phyloP scores from a whole-genome alignment of 2,329 filamentous ascomycete genomes.

The Colletotrichum chrysophilum region DNA sequence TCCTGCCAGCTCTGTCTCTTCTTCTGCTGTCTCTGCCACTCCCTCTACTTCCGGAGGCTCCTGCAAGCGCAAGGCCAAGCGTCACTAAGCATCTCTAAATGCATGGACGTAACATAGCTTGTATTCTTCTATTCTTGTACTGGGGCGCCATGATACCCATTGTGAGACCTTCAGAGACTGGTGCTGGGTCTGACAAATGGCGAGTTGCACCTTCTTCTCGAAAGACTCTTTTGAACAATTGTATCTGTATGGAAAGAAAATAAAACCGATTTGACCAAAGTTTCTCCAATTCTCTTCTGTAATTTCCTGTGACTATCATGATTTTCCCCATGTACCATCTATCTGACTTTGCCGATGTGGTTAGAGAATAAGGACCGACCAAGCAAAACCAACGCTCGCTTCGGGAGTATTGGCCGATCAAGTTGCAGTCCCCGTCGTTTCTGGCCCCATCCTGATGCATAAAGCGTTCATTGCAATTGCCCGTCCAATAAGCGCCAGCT shows the following conservation, averaged over 20 bases:
- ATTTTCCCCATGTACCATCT: not conserved
- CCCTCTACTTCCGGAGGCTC: not conserved
- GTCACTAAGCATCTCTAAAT: not conserved
- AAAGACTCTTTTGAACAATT: not conserved
- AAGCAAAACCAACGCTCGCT: not conserved
- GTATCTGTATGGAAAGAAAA: not conserved
- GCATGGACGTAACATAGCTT: not conserved
- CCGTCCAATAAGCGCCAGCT: not conserved
- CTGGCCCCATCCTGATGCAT: not conserved
- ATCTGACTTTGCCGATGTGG: not conserved
- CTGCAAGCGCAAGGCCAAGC: not conserved
- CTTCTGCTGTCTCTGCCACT: not conserved
- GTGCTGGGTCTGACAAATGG: not conserved
- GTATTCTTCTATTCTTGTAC: not conserved
- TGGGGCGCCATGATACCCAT: not conserved
- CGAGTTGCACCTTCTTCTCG: not conserved
- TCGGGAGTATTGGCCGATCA: too few species aligned
- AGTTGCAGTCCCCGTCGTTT: not conserved
- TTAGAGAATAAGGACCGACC: not conserved
- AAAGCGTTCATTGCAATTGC: rapidly evolving
- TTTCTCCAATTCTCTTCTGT: rapidly evolving
- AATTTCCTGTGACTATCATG: not conserved
- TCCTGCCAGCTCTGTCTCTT: not conserved
- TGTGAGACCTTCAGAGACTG: not conserved
- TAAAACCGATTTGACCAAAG: not conserved